These are phyloP conservation scores for Aureobasidium sp. DNA, from an alignment of 2,329 filamentous ascomycete genomes.

Conservation along the genomic window DNA sequence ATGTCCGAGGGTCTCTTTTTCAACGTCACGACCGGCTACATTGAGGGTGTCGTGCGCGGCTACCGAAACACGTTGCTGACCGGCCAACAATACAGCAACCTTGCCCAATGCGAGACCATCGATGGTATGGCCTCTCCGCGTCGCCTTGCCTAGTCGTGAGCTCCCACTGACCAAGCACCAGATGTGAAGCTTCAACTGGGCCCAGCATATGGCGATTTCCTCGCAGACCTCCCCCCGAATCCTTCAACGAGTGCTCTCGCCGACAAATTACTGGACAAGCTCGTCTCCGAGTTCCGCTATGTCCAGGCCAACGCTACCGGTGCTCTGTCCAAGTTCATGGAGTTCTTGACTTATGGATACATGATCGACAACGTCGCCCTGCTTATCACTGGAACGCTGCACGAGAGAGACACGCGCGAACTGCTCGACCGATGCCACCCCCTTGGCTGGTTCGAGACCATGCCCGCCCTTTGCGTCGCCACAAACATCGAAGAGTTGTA, in stretches of 20 bases:
- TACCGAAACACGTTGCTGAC: slow-evolving; percentile 94
- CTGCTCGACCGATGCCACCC: slow-evolving; percentile 93
- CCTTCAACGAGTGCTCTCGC: slow-evolving; percentile 93
- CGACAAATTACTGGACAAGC: slow-evolving; percentile 93
- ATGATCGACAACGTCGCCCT: slow-evolving; percentile 99
- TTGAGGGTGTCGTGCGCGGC: slow-evolving; percentile 94
- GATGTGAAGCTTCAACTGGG: slow-evolving; percentile 97
- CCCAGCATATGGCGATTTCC: slow-evolving; percentile 94
- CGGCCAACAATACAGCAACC: slow-evolving; percentile 82
- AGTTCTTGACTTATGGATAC: slow-evolving; percentile 97
- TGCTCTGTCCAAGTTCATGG: slow-evolving; percentile 88
- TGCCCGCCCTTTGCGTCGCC: slow-evolving; percentile 95
- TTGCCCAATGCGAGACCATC: slow-evolving; percentile 96
- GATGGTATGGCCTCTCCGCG: slow-evolving; percentile 51
- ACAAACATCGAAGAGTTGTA: slow-evolving; percentile 99
- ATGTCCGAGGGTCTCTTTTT: slow-evolving; percentile 40
- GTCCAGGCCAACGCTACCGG: slow-evolving; percentile 89
- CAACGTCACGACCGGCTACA: slow-evolving; percentile 61
- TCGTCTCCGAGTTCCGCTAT: slow-evolving; percentile 95
- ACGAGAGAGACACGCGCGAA: slow-evolving; percentile 94
- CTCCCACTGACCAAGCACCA: slow-evolving; percentile 35
- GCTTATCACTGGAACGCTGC: slow-evolving; percentile 92
- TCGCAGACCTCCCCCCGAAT: slow-evolving; percentile 87
- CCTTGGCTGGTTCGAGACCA: slow-evolving; percentile 96
- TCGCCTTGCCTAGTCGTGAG: neutral